Evolutionary conservation across 1,284 basidiomycete genomes (phyloP).

Genomic region (Austroboletus novae-zelandiae): DNA sequence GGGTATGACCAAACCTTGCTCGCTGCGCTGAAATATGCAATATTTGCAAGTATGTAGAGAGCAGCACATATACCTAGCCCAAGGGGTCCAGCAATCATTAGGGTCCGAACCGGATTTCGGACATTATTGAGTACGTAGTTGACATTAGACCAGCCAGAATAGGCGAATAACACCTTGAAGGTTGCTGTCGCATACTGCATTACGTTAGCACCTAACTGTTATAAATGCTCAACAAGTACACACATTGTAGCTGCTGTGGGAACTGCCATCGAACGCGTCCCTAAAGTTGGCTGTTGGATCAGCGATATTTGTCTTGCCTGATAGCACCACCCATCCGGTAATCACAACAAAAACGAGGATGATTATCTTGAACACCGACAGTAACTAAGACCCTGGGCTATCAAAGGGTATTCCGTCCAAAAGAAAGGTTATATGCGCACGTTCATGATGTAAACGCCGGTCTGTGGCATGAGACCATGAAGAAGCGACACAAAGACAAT

Average conservation of each 20-base stretch:
- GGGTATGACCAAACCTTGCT: conserved; percentile 11
- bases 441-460: conserved; percentile 50
- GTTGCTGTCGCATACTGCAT: conserved; percentile 54
- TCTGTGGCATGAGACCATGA: conserved; percentile 44
- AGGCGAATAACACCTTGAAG: conserved; percentile 57
- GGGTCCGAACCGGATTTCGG: conserved; percentile 47
- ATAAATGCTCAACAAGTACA: conserved; percentile 1
- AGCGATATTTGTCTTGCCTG: conserved; percentile 43
- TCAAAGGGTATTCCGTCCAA: background rate
- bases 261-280: conserved; percentile 49
- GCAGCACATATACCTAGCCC: conserved; percentile 46
- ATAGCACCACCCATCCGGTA: conserved; percentile 49
- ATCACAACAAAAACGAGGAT: conserved; percentile 27
- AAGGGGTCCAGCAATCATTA: conserved; percentile 54
- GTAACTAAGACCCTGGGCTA: background rate
- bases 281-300: conserved; percentile 46
- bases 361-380: conserved; percentile 27
- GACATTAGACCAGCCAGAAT: conserved; percentile 52
- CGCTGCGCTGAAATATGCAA: conserved; percentile 48
- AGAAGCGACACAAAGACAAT: conserved; percentile 45
- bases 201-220: background rate
- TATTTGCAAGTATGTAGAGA: conserved; percentile 51
- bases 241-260: conserved; percentile 43
- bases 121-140: conserved; percentile 59
- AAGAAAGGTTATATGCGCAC: conserved; percentile 22